Base-by-base conservation (phyloP, 805 yeast species). In the Monosporozyma aerobia region DNA sequence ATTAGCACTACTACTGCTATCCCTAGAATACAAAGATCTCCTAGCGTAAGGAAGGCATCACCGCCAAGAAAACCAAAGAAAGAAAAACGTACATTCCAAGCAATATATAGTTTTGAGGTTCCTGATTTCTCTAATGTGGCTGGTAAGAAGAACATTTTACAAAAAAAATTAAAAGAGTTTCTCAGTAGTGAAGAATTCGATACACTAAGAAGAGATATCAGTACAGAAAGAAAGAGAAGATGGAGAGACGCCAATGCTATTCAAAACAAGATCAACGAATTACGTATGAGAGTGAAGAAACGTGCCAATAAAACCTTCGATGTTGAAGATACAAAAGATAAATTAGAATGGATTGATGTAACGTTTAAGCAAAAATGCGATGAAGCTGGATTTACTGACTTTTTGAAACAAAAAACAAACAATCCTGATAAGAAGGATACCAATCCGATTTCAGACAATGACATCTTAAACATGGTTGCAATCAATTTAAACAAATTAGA, bases 211-310 rank as follows among this genome's bases (percentile, higher is more conserved):
- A 64, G 57, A 52, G 64, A 59, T 41, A 52, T 66, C 29, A 62
- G 62, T 44, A 67, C 61, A 22, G 70, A 65, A 53, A 59, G 70
- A 16, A 68, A 68, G 46, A 57, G 70, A 49, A 67, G 62, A 49
- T 68, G 71, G 71, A 63, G 71, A 52, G 63, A 57, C 29, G 82
- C 80, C 29, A 89, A 92, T 63, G 77, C 79, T 8, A 84, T 84
- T 54, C 76, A 94, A 57, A 90, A 90, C 67, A 84, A 87, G 70
- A 96, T 90, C 65, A 85, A 88, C 61, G 98, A 92, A 63, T 72
- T 92, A 51, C 76, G 95, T 50, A 80, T 87, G 0, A 74, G 98
- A 52, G 83, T 92, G 22, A 76, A 79, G 57, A 84, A 83, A 57
- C 74, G 94, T 43, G 97, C 97, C 0, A 73, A 71, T 40, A 70